phyloP scores from a whole-genome alignment of 176 grass and related monocot genomes.

The Eragrostis nindensis region DNA sequence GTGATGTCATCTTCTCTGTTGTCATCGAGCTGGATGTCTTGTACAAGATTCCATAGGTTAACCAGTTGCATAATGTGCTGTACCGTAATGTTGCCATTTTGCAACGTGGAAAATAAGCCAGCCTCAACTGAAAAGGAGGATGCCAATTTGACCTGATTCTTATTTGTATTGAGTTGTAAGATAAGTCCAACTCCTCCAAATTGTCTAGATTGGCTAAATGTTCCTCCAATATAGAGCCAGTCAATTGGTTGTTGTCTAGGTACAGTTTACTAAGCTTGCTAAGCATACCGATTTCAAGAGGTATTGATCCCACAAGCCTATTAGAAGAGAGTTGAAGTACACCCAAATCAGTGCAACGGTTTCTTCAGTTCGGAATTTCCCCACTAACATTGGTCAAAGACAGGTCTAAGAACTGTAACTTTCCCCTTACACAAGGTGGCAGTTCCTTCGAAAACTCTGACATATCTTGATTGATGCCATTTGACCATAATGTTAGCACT shows the following conservation, averaged over 20 bases:
- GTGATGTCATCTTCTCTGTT: too few relatives aligned
- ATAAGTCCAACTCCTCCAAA: neutral
- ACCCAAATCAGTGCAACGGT: neutral
- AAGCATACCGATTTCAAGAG: constrained; percentile 15
- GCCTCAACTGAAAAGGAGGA: neutral
- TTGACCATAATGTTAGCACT: neutral
- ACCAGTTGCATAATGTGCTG: too few relatives aligned
- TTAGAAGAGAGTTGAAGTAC: constrained; percentile 20
- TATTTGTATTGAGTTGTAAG: neutral
- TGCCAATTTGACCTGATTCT: constrained; percentile 16
- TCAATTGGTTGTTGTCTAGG: constrained; percentile 13
- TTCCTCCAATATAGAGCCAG: neutral
- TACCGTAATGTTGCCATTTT: too few relatives aligned
- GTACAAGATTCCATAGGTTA: too few relatives aligned
- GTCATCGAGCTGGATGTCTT: too few relatives aligned
- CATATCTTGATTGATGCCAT: neutral
- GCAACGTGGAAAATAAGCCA: constrained; percentile 7
- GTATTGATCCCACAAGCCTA: constrained; percentile 22
- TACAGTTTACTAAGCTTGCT: neutral
- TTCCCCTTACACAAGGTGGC: neutral
- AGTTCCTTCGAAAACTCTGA: neutral
- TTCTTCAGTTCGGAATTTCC: neutral
- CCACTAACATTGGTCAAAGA: neutral
- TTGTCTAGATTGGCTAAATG: neutral
- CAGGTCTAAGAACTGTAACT: neutral